phyloP scores from a whole-genome alignment of 176 grass and related monocot species.

The Saccharum spontaneum region DNA sequence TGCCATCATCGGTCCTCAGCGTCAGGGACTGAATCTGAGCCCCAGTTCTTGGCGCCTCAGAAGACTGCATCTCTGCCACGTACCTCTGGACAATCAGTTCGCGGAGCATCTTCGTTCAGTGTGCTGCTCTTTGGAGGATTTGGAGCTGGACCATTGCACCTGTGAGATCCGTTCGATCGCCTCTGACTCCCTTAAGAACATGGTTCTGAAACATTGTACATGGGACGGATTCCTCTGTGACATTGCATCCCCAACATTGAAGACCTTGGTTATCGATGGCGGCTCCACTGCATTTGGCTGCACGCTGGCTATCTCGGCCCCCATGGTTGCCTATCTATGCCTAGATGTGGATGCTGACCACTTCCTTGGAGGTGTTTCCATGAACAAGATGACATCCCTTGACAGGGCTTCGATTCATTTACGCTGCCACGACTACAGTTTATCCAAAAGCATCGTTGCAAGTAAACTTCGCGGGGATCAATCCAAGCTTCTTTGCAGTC shows the following conservation, averaged over 20 bases:
- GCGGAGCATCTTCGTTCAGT: neutral
- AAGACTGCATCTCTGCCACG: neutral
- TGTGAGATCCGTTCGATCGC: neutral
- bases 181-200: neutral
- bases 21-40: no score
- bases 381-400: neutral
- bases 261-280: neutral
- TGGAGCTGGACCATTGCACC: neutral
- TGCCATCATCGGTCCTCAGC: no score
- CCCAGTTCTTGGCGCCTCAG: neutral
- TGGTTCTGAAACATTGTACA: neutral
- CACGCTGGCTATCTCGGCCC: neutral
- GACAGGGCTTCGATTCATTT: neutral
- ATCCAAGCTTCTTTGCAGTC: neutral
- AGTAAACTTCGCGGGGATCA: neutral
- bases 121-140: neutral
- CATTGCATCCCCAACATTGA: neutral
- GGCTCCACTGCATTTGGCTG: neutral
- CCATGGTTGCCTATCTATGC: neutral
- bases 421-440: neutral
- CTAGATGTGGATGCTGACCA: neutral
- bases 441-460: neutral
- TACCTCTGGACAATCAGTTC: neutral
- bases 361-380: neutral
- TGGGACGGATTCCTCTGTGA: neutral